phyloP scores from a whole-genome alignment of 2,329 filamentous ascomycete species.

The Knoxdaviesia proteae region DNA sequence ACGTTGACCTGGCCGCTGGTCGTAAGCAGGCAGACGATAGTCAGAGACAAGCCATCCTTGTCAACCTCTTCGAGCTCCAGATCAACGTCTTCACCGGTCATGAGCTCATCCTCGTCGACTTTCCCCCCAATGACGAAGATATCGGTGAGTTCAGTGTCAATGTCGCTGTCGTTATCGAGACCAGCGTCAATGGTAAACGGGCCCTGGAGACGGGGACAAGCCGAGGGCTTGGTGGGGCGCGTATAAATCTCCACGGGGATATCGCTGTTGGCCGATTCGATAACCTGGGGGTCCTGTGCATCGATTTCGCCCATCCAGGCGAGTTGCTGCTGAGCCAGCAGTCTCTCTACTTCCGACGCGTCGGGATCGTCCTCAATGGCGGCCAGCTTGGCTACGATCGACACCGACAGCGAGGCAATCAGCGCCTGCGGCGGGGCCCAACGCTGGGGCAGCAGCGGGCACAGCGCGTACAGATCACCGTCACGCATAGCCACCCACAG shows the following conservation, averaged over 20 bases:
- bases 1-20: conserved; percentile 39
- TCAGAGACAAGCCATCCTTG: conserved; percentile 36
- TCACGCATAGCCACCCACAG: conserved; percentile 91
- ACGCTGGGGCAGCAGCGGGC: conserved; percentile 67
- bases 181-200: conserved; percentile 37
- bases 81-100: conserved; percentile 44
- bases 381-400: conserved; percentile 55
- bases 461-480: conserved; percentile 83
- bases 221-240: conserved; percentile 34
- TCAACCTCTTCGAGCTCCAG: conserved; percentile 34
- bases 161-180: conserved; percentile 32
- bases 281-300: conserved; percentile 35
- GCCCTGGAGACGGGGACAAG: conserved; percentile 38
- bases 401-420: conserved; percentile 64
- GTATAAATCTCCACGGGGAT: conserved; percentile 31
- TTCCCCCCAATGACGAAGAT: conserved; percentile 43
- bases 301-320: conserved; percentile 49
- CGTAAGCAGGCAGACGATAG: conserved; percentile 37
- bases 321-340: conserved; percentile 41
- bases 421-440: conserved; percentile 64
- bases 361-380: conserved; percentile 37
- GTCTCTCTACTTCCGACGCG: conserved; percentile 28
- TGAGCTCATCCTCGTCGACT: conserved; percentile 36
- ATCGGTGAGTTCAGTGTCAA: conserved; percentile 36
- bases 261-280: conserved; percentile 28